Base-by-base conservation (phyloP, 352 stramenopile species). In the Phytophthora hybrid region DNA sequence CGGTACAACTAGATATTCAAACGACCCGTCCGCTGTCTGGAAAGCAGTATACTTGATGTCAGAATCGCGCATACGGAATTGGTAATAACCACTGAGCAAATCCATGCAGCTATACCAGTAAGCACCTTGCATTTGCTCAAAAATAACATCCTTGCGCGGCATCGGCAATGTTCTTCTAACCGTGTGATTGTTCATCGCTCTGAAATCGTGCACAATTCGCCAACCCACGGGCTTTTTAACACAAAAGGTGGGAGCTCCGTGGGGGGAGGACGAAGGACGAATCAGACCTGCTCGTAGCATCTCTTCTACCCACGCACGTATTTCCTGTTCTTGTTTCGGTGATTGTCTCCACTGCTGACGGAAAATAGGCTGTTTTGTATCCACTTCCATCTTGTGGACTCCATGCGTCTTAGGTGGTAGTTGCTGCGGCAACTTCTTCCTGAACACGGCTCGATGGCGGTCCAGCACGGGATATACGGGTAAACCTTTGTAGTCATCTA, bases 121-220 rank as follows among this genome's bases (percentile, higher is more conserved):
- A 39, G 18, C 32, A 9, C 46, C 60, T 70, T 61, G 64, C 59
- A 66, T 71, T 13, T 59, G 44, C 44, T 68, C 59, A 9, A 68
- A 68, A 49, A 68, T 67, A 8, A 47, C 47, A 39, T 82, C 55
- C 54, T 82, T 79, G 14, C 71, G n/a, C 1, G 71, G 66, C 47
- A 79, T 67, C 14, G 58, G 67, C 9, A 74, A 21, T 11, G 31
- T 65, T 31, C 59, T 5, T 23, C 54, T 39, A 39, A 63, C 19
- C 13, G 56, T 68, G 18, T 69, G 52, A 9, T 63, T 54, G n/a
- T 71, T 69, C 41, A 72, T 67, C 26, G 37, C 59, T 7, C 63
- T 49, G 18, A 59, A 76, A 47, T 66, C 74, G 19, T 81, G 71
- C 21, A 76, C 59, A 51, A 81, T 81, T 1, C 70, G 19, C 71